Base-by-base conservation (phyloP, 139 green algal genomes). In the Picochlorum sp. region DNA sequence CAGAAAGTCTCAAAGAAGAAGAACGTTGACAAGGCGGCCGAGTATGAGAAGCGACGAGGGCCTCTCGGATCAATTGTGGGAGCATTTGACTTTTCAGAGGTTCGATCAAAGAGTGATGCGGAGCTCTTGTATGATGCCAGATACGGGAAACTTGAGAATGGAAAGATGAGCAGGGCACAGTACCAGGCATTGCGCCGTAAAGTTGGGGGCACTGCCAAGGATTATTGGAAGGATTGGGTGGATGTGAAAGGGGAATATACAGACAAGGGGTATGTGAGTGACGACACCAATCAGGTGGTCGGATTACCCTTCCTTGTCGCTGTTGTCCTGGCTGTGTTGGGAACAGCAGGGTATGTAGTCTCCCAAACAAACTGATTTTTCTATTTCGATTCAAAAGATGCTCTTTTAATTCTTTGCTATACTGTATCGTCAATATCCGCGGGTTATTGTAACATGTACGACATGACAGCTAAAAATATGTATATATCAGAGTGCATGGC, bases 111-210 rank as follows among this genome's bases (percentile, higher is more conserved):
- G 41, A 44, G 59, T 21, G 83, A 89, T 56, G 79, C 74, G 0
- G 72, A 88, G 28, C 68, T 89, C 63, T 69, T 89, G 69, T 89
- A 88, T 45, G 80, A 88, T 15, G 82, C 82, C 20, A 83, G 73
- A 68, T 83, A 85, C 49, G 79, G 72, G 24, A 65, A 88, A 45
- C 60, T 49, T 4, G 63, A 84, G 23, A 69, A 76, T 62, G 81
- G 81, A 51, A 80, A 75, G 65, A 76, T 88, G 77, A 74, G 68
- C 1, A 59, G 28, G 6, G 80, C 83, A 61, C 77, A 88, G 66
- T 78, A 74, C 55, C 24, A 45, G 18, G 82, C 83, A 0, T 68
- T 89, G 51, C 61, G 77, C 14, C 61, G 83, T 8, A 89, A 85
- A 60, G 26, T 52, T 34, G 64, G 49, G 21, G 64, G 49, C 49